phyloP scores from a whole-genome alignment of 75 land plant species.

The Pinus taeda region DNA sequence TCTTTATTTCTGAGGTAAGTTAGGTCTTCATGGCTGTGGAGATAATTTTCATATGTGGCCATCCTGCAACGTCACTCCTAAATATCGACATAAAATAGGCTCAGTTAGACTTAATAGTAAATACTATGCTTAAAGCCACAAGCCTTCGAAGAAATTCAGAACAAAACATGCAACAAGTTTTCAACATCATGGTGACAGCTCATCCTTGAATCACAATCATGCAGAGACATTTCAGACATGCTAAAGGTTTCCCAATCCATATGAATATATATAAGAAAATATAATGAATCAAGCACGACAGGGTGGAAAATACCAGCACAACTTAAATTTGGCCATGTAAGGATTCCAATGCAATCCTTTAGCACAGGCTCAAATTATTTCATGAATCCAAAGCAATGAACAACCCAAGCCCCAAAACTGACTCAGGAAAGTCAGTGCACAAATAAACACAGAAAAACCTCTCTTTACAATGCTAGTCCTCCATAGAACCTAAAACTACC shows the following conservation, averaged over 20 bases:
- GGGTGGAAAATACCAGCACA: neutral
- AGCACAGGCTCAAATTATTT: neutral
- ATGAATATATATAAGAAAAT: neutral
- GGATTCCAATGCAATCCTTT: neutral
- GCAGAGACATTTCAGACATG: neutral
- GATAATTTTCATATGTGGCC: neutral
- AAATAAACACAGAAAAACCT: neutral
- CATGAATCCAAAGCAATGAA: slow-evolving; percentile 3
- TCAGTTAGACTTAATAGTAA: neutral
- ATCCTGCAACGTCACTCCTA: neutral
- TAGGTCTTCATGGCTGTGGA: too few species aligned
- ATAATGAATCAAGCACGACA: neutral
- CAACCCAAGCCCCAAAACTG: slow-evolving; percentile 5
- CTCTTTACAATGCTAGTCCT: slow-evolving; percentile 2
- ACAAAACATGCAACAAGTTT: neutral
- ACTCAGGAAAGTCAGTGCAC: slow-evolving; percentile 1
- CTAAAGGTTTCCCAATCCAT: neutral
- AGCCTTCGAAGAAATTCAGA: neutral
- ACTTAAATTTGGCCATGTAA: neutral
- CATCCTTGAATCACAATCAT: neutral
- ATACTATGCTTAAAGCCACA: too few species aligned
- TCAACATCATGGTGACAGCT: neutral
- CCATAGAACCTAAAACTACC: neutral
- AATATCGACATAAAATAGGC: neutral
- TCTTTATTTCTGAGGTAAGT: too few species aligned